Conservation (phyloP, 2,329 filamentous ascomycete genomes). For the Calonectria hawksworthii region DNA sequence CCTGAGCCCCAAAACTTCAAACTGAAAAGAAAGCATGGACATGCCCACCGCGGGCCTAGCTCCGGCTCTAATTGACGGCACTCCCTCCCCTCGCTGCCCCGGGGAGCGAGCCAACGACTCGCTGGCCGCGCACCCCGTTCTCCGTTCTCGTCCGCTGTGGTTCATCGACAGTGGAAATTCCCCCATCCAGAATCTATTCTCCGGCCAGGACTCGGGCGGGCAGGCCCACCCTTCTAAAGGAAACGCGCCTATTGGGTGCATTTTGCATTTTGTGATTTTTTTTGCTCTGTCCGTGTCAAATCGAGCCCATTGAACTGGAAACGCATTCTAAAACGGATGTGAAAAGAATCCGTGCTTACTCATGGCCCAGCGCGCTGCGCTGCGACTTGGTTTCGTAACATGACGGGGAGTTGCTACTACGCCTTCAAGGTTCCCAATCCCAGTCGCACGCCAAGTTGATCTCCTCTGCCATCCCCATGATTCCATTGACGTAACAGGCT, state of each 20-base stretch:
- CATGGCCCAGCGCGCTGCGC: not conserved
- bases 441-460: not conserved
- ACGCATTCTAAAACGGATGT: not conserved
- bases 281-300: not conserved
- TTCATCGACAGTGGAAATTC: not conserved
- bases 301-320: not conserved
- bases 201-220: not conserved
- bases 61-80: not conserved
- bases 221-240: not conserved
- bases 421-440: not conserved
- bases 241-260: not conserved
- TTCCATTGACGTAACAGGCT: not conserved
- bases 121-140: not conserved
- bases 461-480: not conserved
- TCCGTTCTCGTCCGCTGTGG: no score
- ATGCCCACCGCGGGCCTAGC: not conserved
- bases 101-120: not conserved
- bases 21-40: not conserved
- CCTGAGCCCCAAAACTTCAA: not conserved
- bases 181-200: constrained; percentile 10
- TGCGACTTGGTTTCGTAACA: not conserved
- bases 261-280: not conserved
- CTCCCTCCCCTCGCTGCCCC: not conserved
- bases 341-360: not conserved
- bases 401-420: not conserved